Evolutionary conservation across 2,329 filamentous ascomycete genomes (phyloP).

Genomic region (Penicillium sp.): DNA sequence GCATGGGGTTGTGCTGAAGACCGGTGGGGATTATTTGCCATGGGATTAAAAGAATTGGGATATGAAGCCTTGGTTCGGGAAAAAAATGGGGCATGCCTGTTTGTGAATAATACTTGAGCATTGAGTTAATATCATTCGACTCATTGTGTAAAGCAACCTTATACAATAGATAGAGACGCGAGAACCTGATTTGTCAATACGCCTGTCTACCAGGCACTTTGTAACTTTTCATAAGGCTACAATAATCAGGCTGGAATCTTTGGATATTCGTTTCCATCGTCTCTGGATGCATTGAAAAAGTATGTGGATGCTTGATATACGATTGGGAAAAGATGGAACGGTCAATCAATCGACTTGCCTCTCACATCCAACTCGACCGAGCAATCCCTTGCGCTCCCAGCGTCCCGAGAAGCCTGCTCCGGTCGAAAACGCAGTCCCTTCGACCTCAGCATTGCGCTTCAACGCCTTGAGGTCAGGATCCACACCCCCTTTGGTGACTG

Average conservation of each 20-base stretch:
- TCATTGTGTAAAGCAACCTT: not conserved
- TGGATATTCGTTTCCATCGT: not conserved
- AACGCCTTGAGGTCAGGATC: not conserved
- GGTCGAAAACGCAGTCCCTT: not conserved
- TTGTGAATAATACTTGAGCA: not conserved
- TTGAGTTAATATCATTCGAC: not conserved
- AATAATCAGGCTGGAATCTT: not conserved
- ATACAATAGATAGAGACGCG: not conserved
- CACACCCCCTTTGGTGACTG: not conserved
- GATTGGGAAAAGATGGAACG: not conserved
- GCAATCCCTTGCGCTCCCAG: not conserved
- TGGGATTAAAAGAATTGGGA: conserved; percentile 38
- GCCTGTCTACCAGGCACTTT: not conserved
- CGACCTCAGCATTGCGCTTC: not conserved
- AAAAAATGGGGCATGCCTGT: conserved; percentile 26
- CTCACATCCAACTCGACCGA: not conserved
- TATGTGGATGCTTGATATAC: not conserved
- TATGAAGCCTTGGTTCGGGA: conserved; percentile 31
- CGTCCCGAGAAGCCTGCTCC: not conserved
- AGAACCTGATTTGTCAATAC: not conserved
- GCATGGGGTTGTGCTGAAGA: conserved; percentile 25
- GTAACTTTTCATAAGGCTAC: not conserved
- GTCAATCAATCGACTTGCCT: not conserved
- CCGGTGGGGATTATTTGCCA: conserved; percentile 22
- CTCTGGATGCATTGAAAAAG: not conserved